Evolutionary conservation across 208 protist species (phyloP), one percentile per base, ranked within the genome.

Genomic region (Leishmania braziliensis): DNA sequence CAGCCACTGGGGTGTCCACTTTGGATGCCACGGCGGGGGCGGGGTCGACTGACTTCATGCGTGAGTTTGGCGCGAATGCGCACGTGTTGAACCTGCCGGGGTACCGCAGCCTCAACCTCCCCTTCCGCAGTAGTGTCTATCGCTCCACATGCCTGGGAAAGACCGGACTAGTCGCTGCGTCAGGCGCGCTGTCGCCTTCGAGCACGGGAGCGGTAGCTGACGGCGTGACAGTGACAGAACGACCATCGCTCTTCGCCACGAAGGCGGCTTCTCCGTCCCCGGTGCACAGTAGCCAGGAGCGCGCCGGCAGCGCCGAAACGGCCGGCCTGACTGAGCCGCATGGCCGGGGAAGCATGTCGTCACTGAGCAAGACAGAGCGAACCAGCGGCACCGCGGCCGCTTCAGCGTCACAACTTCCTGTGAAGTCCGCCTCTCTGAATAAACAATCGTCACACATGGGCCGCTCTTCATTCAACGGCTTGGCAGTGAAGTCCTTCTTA

Each of bases 401-500:
- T n/a, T 39, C 26, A 20, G 26, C 76, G 39, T n/a, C 63, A 29
- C 71, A 62, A 51, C 36, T 72, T 16, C 54, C 60, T 1, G 53
- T 75, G 63, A 60, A 62, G n/a, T 75, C 71, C 0, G 0, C 66
- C n/a, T 65, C 77, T 0, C 46, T 77, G 20, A 62, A 75, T 10
- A 73, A 81, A n/a, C 76, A 33, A n/a, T 39, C 12, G 33, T 6
- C 54, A 9, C 53, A 9, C 50, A 39, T 39, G n/a, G 60, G 10
- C 5, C 82, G 73, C 54, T 82, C 66, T 0, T 51, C 82, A 23
- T 74, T 78, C 54, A 65, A 48, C 26, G 63, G n/a, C 8, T 86
- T 90, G 58, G 74, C 85, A 3, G 39, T 82, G 54, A 93, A 90
- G 69, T 90, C 78, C 39, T 91, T 91, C 60, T 87, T 93, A n/a